These are phyloP conservation scores for Cryptococcus sp. DNA, from an alignment of 1,284 basidiomycete species.

Conservation along the genomic window DNA sequence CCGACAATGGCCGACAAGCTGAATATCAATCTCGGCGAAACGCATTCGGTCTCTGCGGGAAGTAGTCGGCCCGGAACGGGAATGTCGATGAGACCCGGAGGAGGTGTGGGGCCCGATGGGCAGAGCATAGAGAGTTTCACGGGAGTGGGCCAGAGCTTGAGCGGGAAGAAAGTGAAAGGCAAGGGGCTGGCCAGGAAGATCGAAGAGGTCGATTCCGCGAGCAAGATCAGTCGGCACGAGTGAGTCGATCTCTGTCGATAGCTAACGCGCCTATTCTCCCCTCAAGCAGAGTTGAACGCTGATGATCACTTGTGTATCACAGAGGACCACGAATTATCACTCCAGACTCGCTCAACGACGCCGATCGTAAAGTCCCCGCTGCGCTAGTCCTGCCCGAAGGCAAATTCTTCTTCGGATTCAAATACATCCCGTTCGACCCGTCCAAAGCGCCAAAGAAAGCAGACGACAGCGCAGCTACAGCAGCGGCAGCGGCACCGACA, in stretches of 20 bases:
- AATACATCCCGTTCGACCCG: slow-evolving; percentile 69
- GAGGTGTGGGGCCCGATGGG: slow-evolving; percentile 47
- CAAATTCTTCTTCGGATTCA: slow-evolving; percentile 91
- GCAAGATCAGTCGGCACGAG: slow-evolving; percentile 87
- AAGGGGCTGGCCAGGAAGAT: slow-evolving; percentile 82
- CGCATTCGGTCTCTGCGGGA: slow-evolving; percentile 63
- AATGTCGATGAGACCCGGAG: slow-evolving; percentile 43
- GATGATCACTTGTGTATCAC: slow-evolving; percentile 1
- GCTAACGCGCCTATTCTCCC: too few relatives aligned
- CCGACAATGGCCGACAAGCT: slow-evolving; percentile 96
- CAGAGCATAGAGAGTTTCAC: slow-evolving; percentile 85
- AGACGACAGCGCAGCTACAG: slow-evolving; percentile 30
- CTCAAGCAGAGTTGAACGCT: neutral
- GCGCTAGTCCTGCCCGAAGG: slow-evolving; percentile 88
- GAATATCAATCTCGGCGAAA: slow-evolving; percentile 85
- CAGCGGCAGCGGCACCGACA: slow-evolving; percentile 15
- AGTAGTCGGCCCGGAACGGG: slow-evolving; percentile 78
- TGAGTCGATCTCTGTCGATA: slow-evolving; percentile 56
- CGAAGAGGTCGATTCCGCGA: slow-evolving; percentile 74
- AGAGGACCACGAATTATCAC: slow-evolving; percentile 86
- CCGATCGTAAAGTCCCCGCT: slow-evolving; percentile 79
- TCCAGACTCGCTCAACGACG: slow-evolving; percentile 70
- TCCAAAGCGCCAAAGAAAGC: slow-evolving; percentile 45
- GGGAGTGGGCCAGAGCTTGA: slow-evolving; percentile 84
- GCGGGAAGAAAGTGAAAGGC: slow-evolving; percentile 85